Evolutionary conservation across 179 eudicot species (phyloP), one percentile per base, ranked within the genome.

Genomic region (Corrigiola litoralis): DNA sequence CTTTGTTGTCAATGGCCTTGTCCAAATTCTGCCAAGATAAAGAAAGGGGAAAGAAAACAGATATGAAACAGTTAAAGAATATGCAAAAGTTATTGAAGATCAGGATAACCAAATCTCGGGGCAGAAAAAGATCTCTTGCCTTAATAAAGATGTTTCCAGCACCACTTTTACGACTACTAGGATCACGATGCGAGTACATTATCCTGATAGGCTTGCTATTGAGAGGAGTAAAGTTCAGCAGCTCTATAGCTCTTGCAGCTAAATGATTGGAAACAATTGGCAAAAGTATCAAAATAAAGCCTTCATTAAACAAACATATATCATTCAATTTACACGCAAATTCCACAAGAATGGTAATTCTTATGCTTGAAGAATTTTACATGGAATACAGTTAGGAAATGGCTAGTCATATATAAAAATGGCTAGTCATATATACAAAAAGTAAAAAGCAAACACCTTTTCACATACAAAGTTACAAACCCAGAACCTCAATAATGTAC

Each of bases 131-230:
- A n/a, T n/a, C 11, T 4, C 0, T 42, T 70, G 84, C 92, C 89
- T 89, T 90, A 61, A 90, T 82, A 65, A 81, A 87, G 27, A 90
- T 79, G 72, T 87, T 90, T 52, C 82, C 95, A 37, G 80, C 62
- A 42, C 91, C 91, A 72, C 90, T 87, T 71, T 73, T 83, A 32
- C 96, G 86, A 11, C 70, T 54, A 53, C 78, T 77, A 13, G 88
- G 85, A 60, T 90, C 95, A 16, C 91, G 79, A 52, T 83, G 79
- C 29, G 95, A 87, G 70, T 80, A 80, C 89, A 79, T 81, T 7
- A 90, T 74, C 77, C 95, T 72, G 67, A 90, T 85, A 32, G 87
- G 75, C 73, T 81, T 90, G 51, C 79, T 77, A 70, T 79, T 82
- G 40, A 90, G 80, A 44, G 86, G 84, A 72, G 87, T 82, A 47